phyloP scores from a whole-genome alignment of 805 yeast species.

The Saturnispora serradocipensis region DNA sequence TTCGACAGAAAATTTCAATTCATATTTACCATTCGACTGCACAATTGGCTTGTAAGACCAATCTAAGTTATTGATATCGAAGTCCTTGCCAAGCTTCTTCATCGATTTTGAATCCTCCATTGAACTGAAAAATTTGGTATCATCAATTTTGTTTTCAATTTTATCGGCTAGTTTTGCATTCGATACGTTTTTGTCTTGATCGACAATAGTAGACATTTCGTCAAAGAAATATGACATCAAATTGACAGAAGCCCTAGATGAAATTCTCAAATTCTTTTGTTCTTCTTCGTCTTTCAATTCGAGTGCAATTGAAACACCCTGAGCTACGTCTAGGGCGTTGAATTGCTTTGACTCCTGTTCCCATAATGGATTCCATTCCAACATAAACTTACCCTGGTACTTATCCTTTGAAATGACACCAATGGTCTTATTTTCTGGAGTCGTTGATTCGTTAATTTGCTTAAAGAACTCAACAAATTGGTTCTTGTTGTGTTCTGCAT shows the following conservation, averaged over 20 bases:
- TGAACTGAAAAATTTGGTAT: conserved; percentile 52
- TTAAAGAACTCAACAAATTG: conserved; percentile 51
- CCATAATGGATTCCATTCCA: conserved; percentile 58
- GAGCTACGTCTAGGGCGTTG: conserved; percentile 43
- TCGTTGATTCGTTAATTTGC: conserved; percentile 35
- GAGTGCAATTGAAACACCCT: conserved; percentile 46
- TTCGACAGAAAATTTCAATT: conserved; percentile 74
- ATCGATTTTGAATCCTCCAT: conserved; percentile 37
- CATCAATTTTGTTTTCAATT: conserved; percentile 77
- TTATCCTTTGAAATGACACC: conserved; percentile 72
- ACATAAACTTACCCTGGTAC: conserved; percentile 75
- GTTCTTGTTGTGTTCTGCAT: conserved; percentile 61
- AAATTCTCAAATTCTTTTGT: conserved; percentile 51
- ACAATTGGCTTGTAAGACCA: conserved; percentile 92
- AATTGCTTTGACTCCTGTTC: conserved; percentile 27
- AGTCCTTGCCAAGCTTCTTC: conserved; percentile 54
- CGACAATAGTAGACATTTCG: conserved; percentile 80
- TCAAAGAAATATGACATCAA: conserved; percentile 78
- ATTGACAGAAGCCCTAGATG: conserved; percentile 68
- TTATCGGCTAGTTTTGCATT: conserved; percentile 66
- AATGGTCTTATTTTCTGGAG: conserved; percentile 30
- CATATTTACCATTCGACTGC: conserved; percentile 81
- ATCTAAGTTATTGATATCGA: conserved; percentile 69
- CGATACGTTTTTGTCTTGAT: conserved; percentile 71
- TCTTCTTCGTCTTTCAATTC: conserved; percentile 78